These are phyloP conservation scores for Plicaturopsis crispa DNA, from an alignment of 768 basidiomycete species.

Conservation along the genomic window DNA sequence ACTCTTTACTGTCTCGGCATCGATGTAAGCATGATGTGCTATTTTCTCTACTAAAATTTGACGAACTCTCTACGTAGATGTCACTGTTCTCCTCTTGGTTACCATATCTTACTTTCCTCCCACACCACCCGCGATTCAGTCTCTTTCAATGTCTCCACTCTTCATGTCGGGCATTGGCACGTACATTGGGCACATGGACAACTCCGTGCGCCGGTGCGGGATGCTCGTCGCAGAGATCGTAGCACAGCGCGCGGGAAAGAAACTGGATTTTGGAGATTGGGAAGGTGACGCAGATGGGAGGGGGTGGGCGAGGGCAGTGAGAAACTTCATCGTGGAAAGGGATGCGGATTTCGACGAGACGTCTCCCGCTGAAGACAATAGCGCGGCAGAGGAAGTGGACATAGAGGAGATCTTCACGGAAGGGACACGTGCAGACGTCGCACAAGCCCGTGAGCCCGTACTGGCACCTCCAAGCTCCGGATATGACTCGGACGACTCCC, in stretches of 20 bases:
- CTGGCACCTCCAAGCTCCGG: slow-evolving; percentile 19
- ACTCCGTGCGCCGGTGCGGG: slow-evolving; percentile 74
- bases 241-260: slow-evolving; percentile 53
- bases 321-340: slow-evolving; percentile 39
- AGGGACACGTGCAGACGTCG: slow-evolving; percentile 1
- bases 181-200: slow-evolving; percentile 77
- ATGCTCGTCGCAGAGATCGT: slow-evolving; percentile 88
- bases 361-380: slow-evolving; percentile 11
- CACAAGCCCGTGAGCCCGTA: slow-evolving; percentile 12
- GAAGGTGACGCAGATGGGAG: slow-evolving; percentile 64
- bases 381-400: not conserved
- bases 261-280: slow-evolving; percentile 79
- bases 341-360: slow-evolving; percentile 42
- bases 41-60: not conserved
- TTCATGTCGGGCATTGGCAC: slow-evolving; percentile 64
- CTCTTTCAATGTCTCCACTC: slow-evolving; percentile 42
- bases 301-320: slow-evolving; percentile 55
- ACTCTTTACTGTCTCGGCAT: slow-evolving; percentile 69
- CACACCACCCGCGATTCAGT: slow-evolving; percentile 34
- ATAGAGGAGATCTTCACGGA: slow-evolving; percentile 4
- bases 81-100: slow-evolving; percentile 66
- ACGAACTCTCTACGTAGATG: slow-evolving; percentile 36
- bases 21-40: slow-evolving; percentile 54
- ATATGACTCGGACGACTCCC: slow-evolving; percentile 78
- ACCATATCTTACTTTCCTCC: slow-evolving; percentile 52